Evolutionary conservation across 1,284 basidiomycete species (phyloP), one percentile per base, ranked within the genome.

Genomic region (Inonotus hispidus): DNA sequence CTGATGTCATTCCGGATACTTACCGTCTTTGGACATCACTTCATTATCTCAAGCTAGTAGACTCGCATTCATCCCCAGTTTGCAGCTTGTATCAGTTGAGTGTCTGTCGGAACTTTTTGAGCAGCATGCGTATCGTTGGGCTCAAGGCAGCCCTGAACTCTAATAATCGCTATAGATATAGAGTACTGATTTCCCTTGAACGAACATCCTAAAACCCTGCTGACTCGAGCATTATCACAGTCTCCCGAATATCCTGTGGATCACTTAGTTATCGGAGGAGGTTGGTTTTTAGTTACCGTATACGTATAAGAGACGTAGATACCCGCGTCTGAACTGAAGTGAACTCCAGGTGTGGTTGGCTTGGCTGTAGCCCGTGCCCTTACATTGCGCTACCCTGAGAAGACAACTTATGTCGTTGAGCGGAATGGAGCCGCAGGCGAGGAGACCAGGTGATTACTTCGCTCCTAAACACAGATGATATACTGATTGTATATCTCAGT

Each of bases 211-310:
- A 11, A 14, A 27, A 11, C 19, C 13, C 56, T 47, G 23, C 29
- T 32, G 19, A 32, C 39, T 11, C 39, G 55, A n/a, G 16, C 52
- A 4, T 10, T n/a, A 19, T 16, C 2, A 1, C n/a, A 91, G 82
- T 71, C 75, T 13, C 93, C 96, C 3, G 87, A 93, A 58, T 79
- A 80, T 41, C 76, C 75, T 1, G 85, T 97, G n/a, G 96, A 98
- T 71, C 90, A 93, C 72, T 77, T 98, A 16, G 83, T 99, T 25
- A 80, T 99, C n/a, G 96, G 96, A 19, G 96, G 88, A 73, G 96
- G 92, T 81, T 65, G 68, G 77, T 65, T 37, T 45, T 39, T n/a
- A n/a, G n/a, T n/a, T n/a, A n/a, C n/a, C n/a, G n/a, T n/a, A n/a
- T n/a, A n/a, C n/a, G n/a, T n/a, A n/a, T n/a, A n/a, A n/a, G n/a